Base-by-base conservation (phyloP, 2,329 filamentous ascomycete genomes). In the Calonectria naviculata region DNA sequence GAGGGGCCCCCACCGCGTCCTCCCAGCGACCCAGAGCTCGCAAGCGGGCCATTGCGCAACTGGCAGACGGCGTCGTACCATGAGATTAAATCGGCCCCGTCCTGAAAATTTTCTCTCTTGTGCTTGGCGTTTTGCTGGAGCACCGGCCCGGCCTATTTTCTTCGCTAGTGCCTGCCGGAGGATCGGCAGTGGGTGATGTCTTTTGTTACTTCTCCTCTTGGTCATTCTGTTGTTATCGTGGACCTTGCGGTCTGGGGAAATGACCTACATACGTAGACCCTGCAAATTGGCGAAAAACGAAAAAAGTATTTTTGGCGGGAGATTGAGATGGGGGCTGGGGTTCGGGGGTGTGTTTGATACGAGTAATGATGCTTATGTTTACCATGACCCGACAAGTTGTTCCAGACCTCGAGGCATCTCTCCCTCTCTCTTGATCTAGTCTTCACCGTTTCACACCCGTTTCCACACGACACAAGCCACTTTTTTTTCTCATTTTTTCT, bases 51-150 rank as follows among this genome's bases (percentile, higher is more conserved):
- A 65, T 56, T 56, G 26, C n/a, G 63, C 41, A 36, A 21, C 41
- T 38, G 36, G 31, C 54, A 21, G 52, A 61, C 49, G 21, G 42
- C 52, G 29, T 65, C 65, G 65, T 67, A 67, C 65, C 65, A 67
- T 31, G 41, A 42, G 56, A 44, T 61, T 21, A 31, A 31, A 28
- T 28, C 26, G 38, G 24, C 56, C 56, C 31, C 56, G 36, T 38
- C 4, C 12, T 28, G 24, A 41, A 65, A 56, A 56, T 8, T 44
- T 65, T 56, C 47, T 56, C 15, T n/a, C 36, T 13, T 36, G n/a
- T 9, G 21, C 21, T 46, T 38, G 21, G 52, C 52, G 34, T 26
- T n/a, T 19, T 17, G 15, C 10, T 15, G 15, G 26, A 36, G 26
- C n/a, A 5, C 52, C 52, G 52, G 31, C 31, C 52, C 52, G 52